Percentiles rank a stretch among this genome's conserved stretches.
These are phyloP conservation scores for Podospora anserina DNA, from an alignment of 495 filamentous ascomycete genomes.

Conservation along the genomic window DNA sequence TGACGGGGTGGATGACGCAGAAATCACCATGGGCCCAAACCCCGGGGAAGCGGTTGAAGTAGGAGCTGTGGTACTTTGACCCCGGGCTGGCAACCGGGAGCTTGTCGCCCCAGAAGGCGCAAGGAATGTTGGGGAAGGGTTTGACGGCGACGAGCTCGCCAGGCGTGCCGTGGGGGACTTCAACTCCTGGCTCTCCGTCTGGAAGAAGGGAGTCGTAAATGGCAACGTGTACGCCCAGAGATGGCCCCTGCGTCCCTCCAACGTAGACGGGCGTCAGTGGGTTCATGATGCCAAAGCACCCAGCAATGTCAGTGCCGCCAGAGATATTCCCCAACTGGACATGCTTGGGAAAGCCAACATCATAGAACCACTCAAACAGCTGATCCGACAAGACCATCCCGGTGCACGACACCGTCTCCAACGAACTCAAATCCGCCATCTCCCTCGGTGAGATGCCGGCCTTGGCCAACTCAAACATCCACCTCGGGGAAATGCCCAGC, in stretches of 20 bases:
- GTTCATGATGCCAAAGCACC: slow-evolving; percentile 66
- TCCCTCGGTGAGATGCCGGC: slow-evolving; percentile 55
- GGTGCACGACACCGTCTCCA: slow-evolving; percentile 62
- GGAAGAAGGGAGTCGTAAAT: slow-evolving; percentile 63
- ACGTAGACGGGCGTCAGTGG: slow-evolving; percentile 67
- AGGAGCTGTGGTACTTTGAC: slow-evolving; percentile 62
- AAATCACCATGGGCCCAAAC: slow-evolving; percentile 85
- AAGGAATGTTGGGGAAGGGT: slow-evolving; percentile 71
- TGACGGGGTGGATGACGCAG: slow-evolving; percentile 64
- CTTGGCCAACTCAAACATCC: slow-evolving; percentile 66
- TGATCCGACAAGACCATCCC: slow-evolving; percentile 75
- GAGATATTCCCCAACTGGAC: slow-evolving; percentile 70
- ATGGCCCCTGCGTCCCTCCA: slow-evolving; percentile 64
- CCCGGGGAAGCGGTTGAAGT: slow-evolving; percentile 68
- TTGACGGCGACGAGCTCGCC: slow-evolving; percentile 69
- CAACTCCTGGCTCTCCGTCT: slow-evolving; percentile 47
- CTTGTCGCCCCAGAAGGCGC: slow-evolving; percentile 65
- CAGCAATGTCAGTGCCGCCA: slow-evolving; percentile 74
- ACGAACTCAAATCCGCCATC: slow-evolving; percentile 56
- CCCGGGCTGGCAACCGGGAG: slow-evolving; percentile 34
- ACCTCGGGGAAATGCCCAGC: slow-evolving; percentile 70
- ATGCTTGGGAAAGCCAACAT: slow-evolving; percentile 63
- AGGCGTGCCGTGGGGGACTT: slow-evolving; percentile 58
- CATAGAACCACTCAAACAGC: slow-evolving; percentile 81
- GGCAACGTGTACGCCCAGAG: slow-evolving; percentile 61